Evolutionary conservation across 163 green algal genomes (phyloP).

Genomic region (Chlorella variabilis): DNA sequence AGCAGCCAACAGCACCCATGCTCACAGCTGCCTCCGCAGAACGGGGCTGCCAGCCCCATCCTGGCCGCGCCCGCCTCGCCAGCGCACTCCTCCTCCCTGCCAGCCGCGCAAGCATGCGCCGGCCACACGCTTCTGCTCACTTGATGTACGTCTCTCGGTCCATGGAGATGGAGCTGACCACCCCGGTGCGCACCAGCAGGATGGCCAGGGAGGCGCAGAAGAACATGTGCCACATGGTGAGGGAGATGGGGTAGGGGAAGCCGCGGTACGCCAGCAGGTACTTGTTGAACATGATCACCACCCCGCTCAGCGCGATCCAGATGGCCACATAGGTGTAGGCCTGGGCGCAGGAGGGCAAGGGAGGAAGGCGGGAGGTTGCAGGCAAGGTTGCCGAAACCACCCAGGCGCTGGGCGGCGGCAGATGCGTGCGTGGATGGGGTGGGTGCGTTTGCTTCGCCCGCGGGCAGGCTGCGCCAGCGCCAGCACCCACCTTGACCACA

Average conservation of each 20-base stretch:
- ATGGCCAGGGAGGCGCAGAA: constrained; percentile 71
- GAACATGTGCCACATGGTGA: constrained; percentile 78
- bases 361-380: neutral
- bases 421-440: too few species aligned
- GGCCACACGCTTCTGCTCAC: neutral
- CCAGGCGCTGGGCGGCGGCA: too few species aligned
- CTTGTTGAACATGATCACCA: constrained; percentile 93
- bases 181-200: constrained; percentile 52
- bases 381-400: too few species aligned
- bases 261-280: constrained; percentile 58
- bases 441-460: too few species aligned
- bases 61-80: too few species aligned
- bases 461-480: too few species aligned
- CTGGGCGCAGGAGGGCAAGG: neutral
- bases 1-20: too few species aligned
- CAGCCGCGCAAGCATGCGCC: neutral
- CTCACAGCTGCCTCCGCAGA: too few species aligned
- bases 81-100: too few species aligned
- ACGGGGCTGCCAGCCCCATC: too few species aligned
- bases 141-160: constrained; percentile 70
- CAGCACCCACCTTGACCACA: neutral
- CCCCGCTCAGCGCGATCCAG: constrained; percentile 79
- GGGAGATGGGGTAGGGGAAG: constrained; percentile 73
- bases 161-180: constrained; percentile 71
- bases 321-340: constrained; percentile 73